Percentiles rank a stretch among this genome's conserved stretches.
Conservation (phyloP, 2,329 filamentous ascomycete species). For the Ilyonectria sp. region DNA sequence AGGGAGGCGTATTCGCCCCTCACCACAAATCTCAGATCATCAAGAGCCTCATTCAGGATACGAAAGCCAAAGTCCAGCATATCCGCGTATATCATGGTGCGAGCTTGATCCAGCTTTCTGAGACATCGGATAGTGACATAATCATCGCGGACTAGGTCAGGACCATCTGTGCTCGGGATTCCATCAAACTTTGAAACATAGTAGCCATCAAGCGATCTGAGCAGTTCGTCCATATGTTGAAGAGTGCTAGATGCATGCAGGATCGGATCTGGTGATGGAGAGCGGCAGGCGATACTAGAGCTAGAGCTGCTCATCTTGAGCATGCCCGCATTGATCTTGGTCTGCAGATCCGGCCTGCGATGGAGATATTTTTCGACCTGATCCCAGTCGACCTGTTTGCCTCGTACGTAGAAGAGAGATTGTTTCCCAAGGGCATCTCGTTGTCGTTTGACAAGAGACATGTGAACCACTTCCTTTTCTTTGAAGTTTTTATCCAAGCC, state of each 20-base stretch:
- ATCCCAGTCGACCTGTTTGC: slow-evolving; percentile 3
- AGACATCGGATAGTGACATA: background rate
- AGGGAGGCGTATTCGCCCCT: background rate
- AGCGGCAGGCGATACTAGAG: background rate
- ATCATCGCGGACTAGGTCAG: background rate
- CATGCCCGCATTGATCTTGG: slow-evolving; percentile 9
- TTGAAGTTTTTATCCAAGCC: slow-evolving; percentile 10
- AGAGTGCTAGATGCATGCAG: slow-evolving; percentile 1
- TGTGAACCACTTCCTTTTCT: slow-evolving; percentile 9
- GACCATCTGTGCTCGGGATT: background rate
- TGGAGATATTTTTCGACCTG: slow-evolving; percentile 5
- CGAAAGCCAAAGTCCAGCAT: background rate
- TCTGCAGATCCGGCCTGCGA: slow-evolving; percentile 6
- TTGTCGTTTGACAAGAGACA: slow-evolving; percentile 6
- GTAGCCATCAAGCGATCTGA: background rate
- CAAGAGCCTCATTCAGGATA: slow-evolving; percentile 2
- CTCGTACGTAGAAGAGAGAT: slow-evolving; percentile 1
- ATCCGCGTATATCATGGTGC: background rate
- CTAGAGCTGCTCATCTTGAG: slow-evolving; percentile 1
- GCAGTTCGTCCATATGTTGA: slow-evolving; percentile 1
- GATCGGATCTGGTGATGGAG: slow-evolving; percentile 2
- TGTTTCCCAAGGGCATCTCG: background rate
- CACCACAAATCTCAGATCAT: slow-evolving; percentile 1
- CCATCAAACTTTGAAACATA: background rate
- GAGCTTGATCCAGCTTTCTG: slow-evolving; percentile 2